Evolutionary conservation across 2,329 filamentous ascomycete species (phyloP).

Genomic region (Ceratocystiopsis minuta): DNA sequence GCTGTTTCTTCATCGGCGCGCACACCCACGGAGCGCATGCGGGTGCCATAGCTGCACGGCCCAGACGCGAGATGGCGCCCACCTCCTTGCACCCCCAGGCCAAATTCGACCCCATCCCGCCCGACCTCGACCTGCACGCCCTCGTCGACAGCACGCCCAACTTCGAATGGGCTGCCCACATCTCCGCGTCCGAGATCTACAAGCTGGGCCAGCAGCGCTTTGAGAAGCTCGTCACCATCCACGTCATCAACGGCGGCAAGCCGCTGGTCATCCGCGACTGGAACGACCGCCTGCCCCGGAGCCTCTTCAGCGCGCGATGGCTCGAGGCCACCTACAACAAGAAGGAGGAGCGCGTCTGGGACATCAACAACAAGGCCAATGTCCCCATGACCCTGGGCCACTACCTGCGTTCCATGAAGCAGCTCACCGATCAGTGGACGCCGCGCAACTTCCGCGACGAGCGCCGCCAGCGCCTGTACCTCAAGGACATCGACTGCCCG

Average conservation of each 20-base stretch:
- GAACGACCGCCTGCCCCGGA: conserved; percentile 53
- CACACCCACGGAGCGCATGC: no score
- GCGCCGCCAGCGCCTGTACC: conserved; percentile 68
- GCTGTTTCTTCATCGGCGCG: no score
- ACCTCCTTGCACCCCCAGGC: conserved; percentile 58
- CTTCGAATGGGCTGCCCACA: conserved; percentile 71
- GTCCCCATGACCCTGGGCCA: conserved; percentile 77
- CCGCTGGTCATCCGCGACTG: conserved; percentile 86
- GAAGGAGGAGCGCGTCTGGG: conserved; percentile 71
- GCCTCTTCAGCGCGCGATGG: conserved; percentile 69
- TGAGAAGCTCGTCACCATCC: conserved; percentile 65
- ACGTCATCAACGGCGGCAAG: conserved; percentile 71
- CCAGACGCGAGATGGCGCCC: conserved; percentile 41
- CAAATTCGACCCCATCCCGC: conserved; percentile 80
- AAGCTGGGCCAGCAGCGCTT: conserved; percentile 62
- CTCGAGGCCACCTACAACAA: conserved; percentile 60
- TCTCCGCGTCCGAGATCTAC: conserved; percentile 62
- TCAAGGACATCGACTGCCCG: conserved; percentile 96
- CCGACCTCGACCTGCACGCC: conserved; percentile 57
- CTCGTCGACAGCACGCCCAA: conserved; percentile 67
- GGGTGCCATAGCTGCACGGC: no score
- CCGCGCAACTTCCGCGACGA: conserved; percentile 60
- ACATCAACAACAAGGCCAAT: conserved; percentile 54
- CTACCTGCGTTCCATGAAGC: conserved; percentile 74
- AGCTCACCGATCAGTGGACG: conserved; percentile 68